Evolutionary conservation across 2,329 filamentous ascomycete species (phyloP), one percentile per base, ranked within the genome.

Genomic region (Verticillium dahliae): DNA sequence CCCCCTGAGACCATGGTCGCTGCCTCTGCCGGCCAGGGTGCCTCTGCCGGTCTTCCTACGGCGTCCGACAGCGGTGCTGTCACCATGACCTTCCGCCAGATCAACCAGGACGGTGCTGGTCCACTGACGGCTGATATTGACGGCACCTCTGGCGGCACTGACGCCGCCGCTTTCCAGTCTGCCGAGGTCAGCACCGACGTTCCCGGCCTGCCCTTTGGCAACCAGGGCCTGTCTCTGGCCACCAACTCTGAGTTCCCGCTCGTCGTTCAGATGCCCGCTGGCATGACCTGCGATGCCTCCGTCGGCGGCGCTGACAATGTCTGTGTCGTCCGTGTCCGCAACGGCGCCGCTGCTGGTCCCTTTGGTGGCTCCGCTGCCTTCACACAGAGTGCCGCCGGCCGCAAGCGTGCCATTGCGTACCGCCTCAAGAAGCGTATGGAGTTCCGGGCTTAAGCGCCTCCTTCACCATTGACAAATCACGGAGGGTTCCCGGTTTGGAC

Each of bases 51-150:
- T 62, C 75, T 90, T 18, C 87, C 87, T 9, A 90, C 87, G 4
- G 81, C 79, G 62, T 74, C 78, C 22, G 84, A 88, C 62, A 80
- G 85, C 61, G 87, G 87, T 64, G 80, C 80, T 34, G 76, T 90
- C 71, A 81, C 78, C 62, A 81, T 90, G 81, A 85, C 81, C 63
- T 89, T 84, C 76, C 85, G 87, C 72, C 84, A 90, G 76, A 84
- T 90, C 76, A 90, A 90, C 80, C 86, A 89, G 73, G 87, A 90
- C 67, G 87, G 87, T 27, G 87, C 86, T 0, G 87, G 87, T 1
- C 86, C 86, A 1, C 75, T 90, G 57, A 81, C 77, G 35, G 86
- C 86, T 9, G 76, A 78, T 54, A 77, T 90, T 57, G 87, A 90
- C 68, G 74, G 78, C 52, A 87, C 85, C 33, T 89, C 85, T 1